A percentile compares a stretch with the other conserved stretches of the same genome.
phyloP scores from a whole-genome alignment of 73 alveolate genomes.

The Paramecium tetraurelia region DNA sequence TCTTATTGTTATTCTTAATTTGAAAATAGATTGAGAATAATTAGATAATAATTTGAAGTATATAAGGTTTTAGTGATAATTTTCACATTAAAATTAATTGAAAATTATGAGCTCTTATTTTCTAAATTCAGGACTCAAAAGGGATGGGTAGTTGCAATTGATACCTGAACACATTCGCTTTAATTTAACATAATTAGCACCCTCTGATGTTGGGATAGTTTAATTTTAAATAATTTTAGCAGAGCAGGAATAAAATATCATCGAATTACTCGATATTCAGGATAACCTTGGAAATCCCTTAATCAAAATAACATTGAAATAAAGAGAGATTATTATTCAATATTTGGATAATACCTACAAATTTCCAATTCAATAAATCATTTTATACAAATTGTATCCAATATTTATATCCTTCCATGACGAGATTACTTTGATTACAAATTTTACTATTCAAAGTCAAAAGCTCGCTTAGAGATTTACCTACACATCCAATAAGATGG shows the following conservation, averaged over 20 bases:
- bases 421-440: neutral
- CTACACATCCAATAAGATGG: neutral
- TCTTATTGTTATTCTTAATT: neutral
- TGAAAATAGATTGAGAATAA: neutral
- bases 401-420: neutral
- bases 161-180: neutral
- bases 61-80: neutral
- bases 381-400: conserved; percentile 23
- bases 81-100: neutral
- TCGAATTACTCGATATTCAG: neutral
- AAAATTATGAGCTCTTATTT: neutral
- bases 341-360: neutral
- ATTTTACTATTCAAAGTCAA: neutral
- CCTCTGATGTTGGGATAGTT: neutral
- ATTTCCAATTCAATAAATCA: neutral
- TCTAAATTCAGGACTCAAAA: conserved; percentile 18
- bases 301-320: neutral
- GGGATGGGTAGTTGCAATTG: neutral
- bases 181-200: neutral
- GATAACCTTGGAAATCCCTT: neutral
- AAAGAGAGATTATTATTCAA: neutral
- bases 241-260: neutral
- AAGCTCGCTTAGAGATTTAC: neutral
- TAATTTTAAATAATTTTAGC: neutral
- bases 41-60: neutral